Evolutionary conservation across 2,329 filamentous ascomycete species (phyloP), one percentile per base, ranked within the genome.

Genomic region (Paecilomyces fulvus): DNA sequence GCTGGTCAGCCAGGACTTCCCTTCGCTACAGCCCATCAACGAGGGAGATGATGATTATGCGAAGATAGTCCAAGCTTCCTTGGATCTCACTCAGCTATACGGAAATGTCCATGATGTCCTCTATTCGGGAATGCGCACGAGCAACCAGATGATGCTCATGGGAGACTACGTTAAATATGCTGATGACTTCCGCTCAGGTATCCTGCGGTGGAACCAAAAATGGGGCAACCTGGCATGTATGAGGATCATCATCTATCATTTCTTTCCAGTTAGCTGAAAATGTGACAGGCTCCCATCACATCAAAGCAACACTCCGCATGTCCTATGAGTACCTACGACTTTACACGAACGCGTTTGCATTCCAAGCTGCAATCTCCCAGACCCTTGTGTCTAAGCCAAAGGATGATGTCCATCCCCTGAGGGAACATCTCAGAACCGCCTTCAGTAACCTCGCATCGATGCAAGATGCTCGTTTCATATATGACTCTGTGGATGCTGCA

Each of bases 131-230:
- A 85, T 85, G 53, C 83, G 83, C 17, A 84, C 85, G 48, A 85
- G 84, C 56, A 85, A 86, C 66, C 83, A 88, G 56, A 81, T 86
- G 59, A 87, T 89, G 72, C 75, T 87, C 28, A 84, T 84, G 64
- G 86, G 86, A 1, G 83, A 87, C 61, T 89, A 89, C 65, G 86
- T 88, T 59, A 85, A 88, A 65, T 89, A 88, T 61, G 85, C 89
- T 59, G 87, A 89, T 62, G 87, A 89, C 64, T 89, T 89, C 61
- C 80, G 86, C 2, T 79, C 81, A 1, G 84, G 85, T 1, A 85
- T 89, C 10, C 80, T 86, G 55, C 82, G 82, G 50, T 89, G 87
- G 86, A 87, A 89, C 62, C 81, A 83, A 49, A 80, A 83, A 1
- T 89, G 86, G 85, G 85, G 85, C 1, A 82, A 81, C 1, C 68